Percentiles rank a stretch among this genome's conserved stretches.
Conservation (phyloP, 2,329 filamentous ascomycete genomes). For the Diaporthe destruens region DNA sequence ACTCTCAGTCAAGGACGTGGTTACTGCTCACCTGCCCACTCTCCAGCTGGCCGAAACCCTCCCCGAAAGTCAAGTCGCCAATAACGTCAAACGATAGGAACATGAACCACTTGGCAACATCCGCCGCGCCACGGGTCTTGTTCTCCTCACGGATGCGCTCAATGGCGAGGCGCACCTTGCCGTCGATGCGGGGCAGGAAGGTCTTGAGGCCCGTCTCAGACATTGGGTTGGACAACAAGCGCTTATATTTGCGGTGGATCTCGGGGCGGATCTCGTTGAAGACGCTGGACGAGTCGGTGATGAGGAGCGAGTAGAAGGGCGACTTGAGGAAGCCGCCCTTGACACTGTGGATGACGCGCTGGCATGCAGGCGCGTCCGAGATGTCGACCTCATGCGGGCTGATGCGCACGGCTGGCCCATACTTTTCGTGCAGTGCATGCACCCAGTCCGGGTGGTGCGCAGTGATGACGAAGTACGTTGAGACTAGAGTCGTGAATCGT, state of each 20-base stretch:
- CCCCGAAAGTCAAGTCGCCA: conserved; percentile 65
- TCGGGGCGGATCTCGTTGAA: conserved; percentile 57
- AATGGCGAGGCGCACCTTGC: conserved; percentile 55
- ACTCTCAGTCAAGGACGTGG: background rate
- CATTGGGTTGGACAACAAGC: conserved; percentile 56
- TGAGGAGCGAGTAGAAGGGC: conserved; percentile 45
- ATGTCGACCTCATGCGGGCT: conserved; percentile 46
- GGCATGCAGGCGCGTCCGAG: conserved; percentile 44
- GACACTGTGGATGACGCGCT: conserved; percentile 48
- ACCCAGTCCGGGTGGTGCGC: conserved; percentile 44
- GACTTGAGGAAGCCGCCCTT: conserved; percentile 50
- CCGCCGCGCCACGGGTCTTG: conserved; percentile 50
- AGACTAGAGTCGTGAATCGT: conserved; percentile 43
- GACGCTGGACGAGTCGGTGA: conserved; percentile 46
- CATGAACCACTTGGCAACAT: conserved; percentile 66
- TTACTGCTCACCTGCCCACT: conserved; percentile 57
- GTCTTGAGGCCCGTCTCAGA: conserved; percentile 53
- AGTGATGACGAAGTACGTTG: conserved; percentile 40
- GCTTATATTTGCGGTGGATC: conserved; percentile 55
- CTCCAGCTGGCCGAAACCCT: conserved; percentile 66
- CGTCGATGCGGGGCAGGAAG: conserved; percentile 51
- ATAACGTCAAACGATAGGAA: conserved; percentile 68
- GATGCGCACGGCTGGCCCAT: conserved; percentile 48
- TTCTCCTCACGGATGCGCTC: conserved; percentile 59
- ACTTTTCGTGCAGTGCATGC: conserved; percentile 45